phyloP scores from a whole-genome alignment of 768 basidiomycete species.

The Phanerodontia chrysosporium region DNA sequence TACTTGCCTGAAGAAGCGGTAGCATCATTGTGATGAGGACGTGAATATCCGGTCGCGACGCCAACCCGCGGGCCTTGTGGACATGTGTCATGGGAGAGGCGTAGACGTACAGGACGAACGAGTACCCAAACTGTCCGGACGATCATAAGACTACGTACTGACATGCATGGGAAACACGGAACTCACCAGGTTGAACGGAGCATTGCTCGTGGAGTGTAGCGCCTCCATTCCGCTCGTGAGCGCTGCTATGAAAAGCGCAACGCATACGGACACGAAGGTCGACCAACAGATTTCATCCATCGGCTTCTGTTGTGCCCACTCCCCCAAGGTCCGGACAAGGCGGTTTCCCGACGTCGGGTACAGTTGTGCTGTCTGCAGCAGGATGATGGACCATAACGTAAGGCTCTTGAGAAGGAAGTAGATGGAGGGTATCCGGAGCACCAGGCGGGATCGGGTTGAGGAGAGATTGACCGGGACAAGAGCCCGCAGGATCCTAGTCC shows the following conservation, averaged over 20 bases:
- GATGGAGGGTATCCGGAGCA: constrained; percentile 60
- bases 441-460: constrained; percentile 51
- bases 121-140: constrained; percentile 59
- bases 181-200: constrained; percentile 70
- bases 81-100: constrained; percentile 59
- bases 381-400: constrained; percentile 51
- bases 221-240: constrained; percentile 69
- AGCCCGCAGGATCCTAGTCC: constrained; percentile 19
- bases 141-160: constrained; percentile 6
- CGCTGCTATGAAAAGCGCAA: constrained; percentile 59
- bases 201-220: constrained; percentile 41
- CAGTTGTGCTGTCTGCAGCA: constrained; percentile 50
- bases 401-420: constrained; percentile 57
- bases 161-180: not conserved
- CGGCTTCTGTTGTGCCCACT: constrained; percentile 45
- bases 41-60: constrained; percentile 69
- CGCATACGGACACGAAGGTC: constrained; percentile 67
- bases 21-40: constrained; percentile 68
- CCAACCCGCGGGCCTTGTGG: constrained; percentile 37
- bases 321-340: constrained; percentile 33
- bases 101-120: constrained; percentile 73
- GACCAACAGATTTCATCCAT: constrained; percentile 70
- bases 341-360: constrained; percentile 30
- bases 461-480: constrained; percentile 68
- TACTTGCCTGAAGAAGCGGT: constrained; percentile 64